Conservation (phyloP, 2,329 filamentous ascomycete genomes). For the Pseudofabraea citricarpa region DNA sequence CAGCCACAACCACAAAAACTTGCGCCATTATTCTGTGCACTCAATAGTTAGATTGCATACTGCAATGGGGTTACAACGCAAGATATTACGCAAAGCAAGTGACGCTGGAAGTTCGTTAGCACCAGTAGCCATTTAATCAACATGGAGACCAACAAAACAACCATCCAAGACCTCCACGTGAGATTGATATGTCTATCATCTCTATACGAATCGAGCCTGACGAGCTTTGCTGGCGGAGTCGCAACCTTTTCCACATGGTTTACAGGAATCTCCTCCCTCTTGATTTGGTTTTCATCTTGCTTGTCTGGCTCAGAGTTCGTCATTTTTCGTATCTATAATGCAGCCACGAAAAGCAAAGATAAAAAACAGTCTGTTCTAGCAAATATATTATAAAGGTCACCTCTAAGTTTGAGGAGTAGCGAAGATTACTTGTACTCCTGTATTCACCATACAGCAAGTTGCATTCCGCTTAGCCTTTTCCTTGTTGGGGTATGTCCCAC, state of each 20-base stretch:
- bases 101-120: conserved; percentile 20
- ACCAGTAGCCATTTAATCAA: conserved; percentile 22
- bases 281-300: too few relatives aligned
- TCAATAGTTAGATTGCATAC: neutral
- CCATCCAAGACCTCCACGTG: conserved; percentile 50
- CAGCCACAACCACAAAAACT: conserved; percentile 50
- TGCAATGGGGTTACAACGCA: neutral
- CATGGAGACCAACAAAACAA: conserved; percentile 33
- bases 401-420: too few relatives aligned
- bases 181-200: conserved; percentile 39
- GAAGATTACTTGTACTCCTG: too few relatives aligned
- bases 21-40: conserved; percentile 46
- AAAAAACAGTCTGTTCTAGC: too few relatives aligned
- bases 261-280: too few relatives aligned
- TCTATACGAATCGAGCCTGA: conserved; percentile 16
- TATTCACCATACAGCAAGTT: too few relatives aligned
- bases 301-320: conserved; percentile 6
- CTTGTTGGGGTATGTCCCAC: too few relatives aligned
- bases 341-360: too few relatives aligned
- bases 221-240: conserved; percentile 1
- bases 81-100: conserved; percentile 42
- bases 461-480: too few relatives aligned
- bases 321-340: too few relatives aligned
- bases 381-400: too few relatives aligned
- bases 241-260: conserved; percentile 9